Evolutionary conservation across 2,329 filamentous ascomycete species (phyloP).

Genomic region (Neonectria ditissima): DNA sequence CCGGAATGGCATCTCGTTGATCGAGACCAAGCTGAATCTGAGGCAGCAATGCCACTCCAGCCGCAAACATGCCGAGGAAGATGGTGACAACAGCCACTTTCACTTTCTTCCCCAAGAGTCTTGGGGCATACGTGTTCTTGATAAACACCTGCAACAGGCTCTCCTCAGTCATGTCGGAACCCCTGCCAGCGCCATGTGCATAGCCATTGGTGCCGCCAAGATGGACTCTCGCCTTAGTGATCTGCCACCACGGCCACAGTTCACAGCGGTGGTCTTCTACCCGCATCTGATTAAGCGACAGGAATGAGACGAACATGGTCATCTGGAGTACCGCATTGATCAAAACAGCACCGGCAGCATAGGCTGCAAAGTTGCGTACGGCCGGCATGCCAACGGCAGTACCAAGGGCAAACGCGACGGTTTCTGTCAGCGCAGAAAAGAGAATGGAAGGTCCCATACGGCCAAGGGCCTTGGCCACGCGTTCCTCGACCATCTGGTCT

Average conservation of each 20-base stretch:
- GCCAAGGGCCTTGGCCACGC: conserved; percentile 88
- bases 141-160: conserved; percentile 88
- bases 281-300: conserved; percentile 90
- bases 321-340: conserved; percentile 98
- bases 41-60: conserved; percentile 85
- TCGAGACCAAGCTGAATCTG: conserved; percentile 89
- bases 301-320: conserved; percentile 94
- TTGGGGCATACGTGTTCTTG: conserved; percentile 87
- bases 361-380: conserved; percentile 96
- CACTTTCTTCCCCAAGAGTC: conserved; percentile 81
- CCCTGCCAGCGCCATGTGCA: conserved; percentile 64
- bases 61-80: conserved; percentile 90
- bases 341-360: conserved; percentile 94
- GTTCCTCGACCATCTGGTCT: conserved; percentile 86
- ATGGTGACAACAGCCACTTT: conserved; percentile 82
- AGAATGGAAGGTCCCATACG: conserved; percentile 97
- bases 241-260: conserved; percentile 88
- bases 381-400: conserved; percentile 98
- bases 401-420: conserved; percentile 90
- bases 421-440: conserved; percentile 94
- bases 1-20: conserved; percentile 93
- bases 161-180: conserved; percentile 84
- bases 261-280: conserved; percentile 91
- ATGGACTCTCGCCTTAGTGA: conserved; percentile 78
- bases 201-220: conserved; percentile 70